Evolutionary conservation across 2,329 filamentous ascomycete species (phyloP).

Genomic region (Dryadomyces quercivorus): DNA sequence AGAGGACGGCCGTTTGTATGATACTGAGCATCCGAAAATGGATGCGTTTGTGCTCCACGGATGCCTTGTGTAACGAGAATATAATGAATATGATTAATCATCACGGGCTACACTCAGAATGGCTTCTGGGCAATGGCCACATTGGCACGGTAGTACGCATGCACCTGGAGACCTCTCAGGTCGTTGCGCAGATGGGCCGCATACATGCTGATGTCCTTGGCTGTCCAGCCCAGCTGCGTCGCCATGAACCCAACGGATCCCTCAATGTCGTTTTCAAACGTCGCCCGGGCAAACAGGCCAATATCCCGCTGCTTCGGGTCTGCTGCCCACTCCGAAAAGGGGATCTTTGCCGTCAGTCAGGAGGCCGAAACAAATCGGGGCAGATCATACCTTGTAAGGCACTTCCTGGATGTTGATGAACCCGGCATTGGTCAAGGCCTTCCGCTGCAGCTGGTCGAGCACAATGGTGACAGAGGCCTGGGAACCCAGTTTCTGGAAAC

Average conservation of each 20-base stretch:
- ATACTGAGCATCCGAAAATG: not conserved
- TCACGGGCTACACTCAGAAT: not conserved
- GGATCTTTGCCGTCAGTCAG: constrained; percentile 6
- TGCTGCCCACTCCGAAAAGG: constrained; percentile 21
- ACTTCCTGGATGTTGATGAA: constrained; percentile 32
- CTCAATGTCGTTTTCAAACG: constrained; percentile 8
- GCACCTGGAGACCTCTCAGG: constrained; percentile 6
- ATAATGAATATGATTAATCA: too few species aligned
- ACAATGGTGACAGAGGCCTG: constrained; percentile 14
- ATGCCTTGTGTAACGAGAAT: too few species aligned
- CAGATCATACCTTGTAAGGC: not conserved
- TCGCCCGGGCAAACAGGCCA: constrained; percentile 12
- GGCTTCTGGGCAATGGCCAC: constrained; percentile 10
- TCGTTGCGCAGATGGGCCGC: constrained; percentile 9
- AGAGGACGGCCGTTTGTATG: not conserved
- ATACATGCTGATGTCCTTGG: constrained; percentile 8
- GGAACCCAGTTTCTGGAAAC: not conserved
- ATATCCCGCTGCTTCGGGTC: constrained; percentile 17
- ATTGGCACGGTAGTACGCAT: constrained; percentile 7
- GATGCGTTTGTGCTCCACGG: not conserved
- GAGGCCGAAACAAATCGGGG: not conserved
- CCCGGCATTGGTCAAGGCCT: constrained; percentile 39
- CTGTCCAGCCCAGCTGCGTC: constrained; percentile 9
- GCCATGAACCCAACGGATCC: constrained; percentile 9
- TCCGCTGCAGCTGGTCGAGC: constrained; percentile 37